phyloP scores from a whole-genome alignment of 176 grass and related monocot genomes.

The Tuctoria greenei region DNA sequence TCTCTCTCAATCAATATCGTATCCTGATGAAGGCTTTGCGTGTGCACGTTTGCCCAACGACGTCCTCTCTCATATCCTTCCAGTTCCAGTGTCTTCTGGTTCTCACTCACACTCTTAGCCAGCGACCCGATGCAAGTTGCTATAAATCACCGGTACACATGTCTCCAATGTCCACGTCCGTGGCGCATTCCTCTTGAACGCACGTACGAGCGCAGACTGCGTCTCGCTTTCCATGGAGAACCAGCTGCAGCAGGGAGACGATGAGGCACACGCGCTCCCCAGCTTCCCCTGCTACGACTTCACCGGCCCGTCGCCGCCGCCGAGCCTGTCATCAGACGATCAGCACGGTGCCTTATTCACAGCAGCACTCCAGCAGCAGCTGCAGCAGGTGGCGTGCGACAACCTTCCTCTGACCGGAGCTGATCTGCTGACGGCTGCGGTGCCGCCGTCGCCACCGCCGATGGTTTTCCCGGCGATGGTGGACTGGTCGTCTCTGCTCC shows the following conservation, averaged over 20 bases:
- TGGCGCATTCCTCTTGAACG: background rate
- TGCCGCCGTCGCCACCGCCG: slow-evolving; percentile 8
- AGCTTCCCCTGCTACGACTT: slow-evolving; percentile 46
- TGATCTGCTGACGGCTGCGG: background rate
- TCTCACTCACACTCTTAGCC: slow-evolving; percentile 17
- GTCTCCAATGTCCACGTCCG: slow-evolving; percentile 12
- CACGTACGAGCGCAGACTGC: background rate
- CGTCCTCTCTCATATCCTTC: slow-evolving; percentile 34
- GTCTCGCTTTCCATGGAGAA: slow-evolving; percentile 33
- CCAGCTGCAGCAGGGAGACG: slow-evolving; percentile 47
- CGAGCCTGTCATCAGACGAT: slow-evolving; percentile 25
- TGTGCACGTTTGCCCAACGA: slow-evolving; percentile 62
- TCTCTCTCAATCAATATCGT: slow-evolving; percentile 15
- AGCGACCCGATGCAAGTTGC: background rate
- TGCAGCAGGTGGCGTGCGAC: background rate
- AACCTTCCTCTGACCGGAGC: background rate
- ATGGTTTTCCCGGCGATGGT: slow-evolving; percentile 39
- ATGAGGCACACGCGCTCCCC: slow-evolving; percentile 24
- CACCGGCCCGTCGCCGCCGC: slow-evolving; percentile 22
- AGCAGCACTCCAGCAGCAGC: background rate
- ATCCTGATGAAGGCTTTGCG: slow-evolving; percentile 15
- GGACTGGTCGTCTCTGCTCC: slow-evolving; percentile 39
- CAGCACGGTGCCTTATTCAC: slow-evolving; percentile 29
- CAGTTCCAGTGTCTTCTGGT: slow-evolving; percentile 38
- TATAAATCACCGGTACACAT: slow-evolving; percentile 40